Base-by-base conservation (phyloP, 192 early-diverging fungal genomes). In the Umbelopsis sp. region DNA sequence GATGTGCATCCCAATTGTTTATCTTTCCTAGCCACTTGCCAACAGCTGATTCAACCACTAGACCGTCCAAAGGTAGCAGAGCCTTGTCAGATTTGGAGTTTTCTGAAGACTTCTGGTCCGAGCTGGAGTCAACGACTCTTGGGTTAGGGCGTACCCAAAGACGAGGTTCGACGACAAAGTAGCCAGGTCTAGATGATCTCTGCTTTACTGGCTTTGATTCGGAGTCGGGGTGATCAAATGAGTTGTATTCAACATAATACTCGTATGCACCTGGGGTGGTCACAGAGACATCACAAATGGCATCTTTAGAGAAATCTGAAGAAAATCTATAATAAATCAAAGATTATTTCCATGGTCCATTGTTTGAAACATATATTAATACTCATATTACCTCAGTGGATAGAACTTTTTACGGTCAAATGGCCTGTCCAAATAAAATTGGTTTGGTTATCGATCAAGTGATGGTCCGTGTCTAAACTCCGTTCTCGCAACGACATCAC, bases 21-120 rank as follows among this genome's bases (percentile, higher is more conserved):
- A 99, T 67, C 32, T 83, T 85, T 10, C 97, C 97, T 83, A 99
- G 87, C 94, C 97, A 98, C 73, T 99, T 99, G 31, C 97, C 95
- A 7, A 95, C 88, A n/a, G 96, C 88, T 1, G 98, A 94, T 80
- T 97, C 86, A 66, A 97, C 86, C 53, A 89, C 93, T 9, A 99
- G 87, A 3, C 90, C 97, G 71, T 98, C 96, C 53, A 98, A 80
- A 14, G 97, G 91, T 70, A 97, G 73, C 7, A 89, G 77, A 1
- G 66, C 34, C 71, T 71, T 71, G 20, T 24, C 17, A 1, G 62
- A 32, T n/a, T 73, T 62, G 76, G 47, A 17, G 66, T 71, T 45
- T 68, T 74, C n/a, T 49, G 6, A 49, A 17, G 4, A 49, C 20
- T 21, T 44, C 20, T 71, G 41, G 0, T 53, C 49, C 20, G n/a